Base-by-base conservation (phyloP, 805 yeast genomes). In the Yamadazyma ubonensis region DNA sequence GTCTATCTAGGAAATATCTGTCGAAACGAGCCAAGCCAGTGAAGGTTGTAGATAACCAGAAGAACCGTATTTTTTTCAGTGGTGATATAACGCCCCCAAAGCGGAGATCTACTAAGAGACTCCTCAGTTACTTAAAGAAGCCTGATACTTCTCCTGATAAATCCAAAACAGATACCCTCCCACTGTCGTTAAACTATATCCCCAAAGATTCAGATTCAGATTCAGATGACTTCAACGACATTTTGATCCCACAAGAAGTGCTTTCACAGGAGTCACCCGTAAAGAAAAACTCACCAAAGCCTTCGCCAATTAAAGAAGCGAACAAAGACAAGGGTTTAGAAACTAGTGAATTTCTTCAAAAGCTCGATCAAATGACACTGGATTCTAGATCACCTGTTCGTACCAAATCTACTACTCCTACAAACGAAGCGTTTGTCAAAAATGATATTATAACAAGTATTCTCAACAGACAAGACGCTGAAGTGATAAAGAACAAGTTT, bases 401-500 rank as follows among this genome's bases (percentile, higher is more conserved):
- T n/a, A n/a, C n/a, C n/a, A n/a, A n/a, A n/a, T n/a, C n/a, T n/a
- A n/a, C n/a, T n/a, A n/a, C 12, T 14, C 18, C 28, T 18, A 12
- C 16, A 4, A 23, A 12, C 7, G 26, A n/a, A 19, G 18, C 34
- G 3, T 12, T 26, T 20, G 22, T 12, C 12, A 27, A 27, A 27
- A 16, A 16, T 3, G 30, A 12, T 7, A 16, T 29, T 4, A 23
- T 23, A 23, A 4, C 26, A 4, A 23, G 26, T 23, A 23, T 23
- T 23, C 26, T 23, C 8, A 18, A 22, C n/a, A 15, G 11, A n/a
- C 22, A 14, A 11, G 41, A 41, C 17, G 44, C 45, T 10, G 49
- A 39, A 4, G 42, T 36, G 6, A 39, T 54, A 4, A 48, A 38
- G 26, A 40, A 38, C 21, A 48, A 51, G 36, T 58, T 41, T 43